A percentile compares a stretch with the other conserved stretches of the same genome.
Conservation (phyloP, 2,329 filamentous ascomycete genomes). For the Penicillium sp. region DNA sequence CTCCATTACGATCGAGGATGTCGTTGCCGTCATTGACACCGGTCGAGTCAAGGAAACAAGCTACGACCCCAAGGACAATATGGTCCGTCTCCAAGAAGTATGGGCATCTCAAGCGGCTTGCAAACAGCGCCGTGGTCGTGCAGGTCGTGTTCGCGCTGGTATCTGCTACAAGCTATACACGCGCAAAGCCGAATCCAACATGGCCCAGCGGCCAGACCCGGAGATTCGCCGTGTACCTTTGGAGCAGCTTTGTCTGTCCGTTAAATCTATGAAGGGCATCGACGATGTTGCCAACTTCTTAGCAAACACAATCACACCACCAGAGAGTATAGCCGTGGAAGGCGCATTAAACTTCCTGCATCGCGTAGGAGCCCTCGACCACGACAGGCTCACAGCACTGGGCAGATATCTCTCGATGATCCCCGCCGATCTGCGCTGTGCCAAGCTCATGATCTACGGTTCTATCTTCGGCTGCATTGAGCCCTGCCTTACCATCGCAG, state of each 20-base stretch:
- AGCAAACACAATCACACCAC: constrained; percentile 83
- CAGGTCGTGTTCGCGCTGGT: constrained; percentile 87
- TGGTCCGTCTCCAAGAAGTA: constrained; percentile 89
- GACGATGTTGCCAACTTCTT: constrained; percentile 79
- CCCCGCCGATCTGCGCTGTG: constrained; percentile 86
- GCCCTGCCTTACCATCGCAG: constrained; percentile 82
- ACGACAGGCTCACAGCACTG: constrained; percentile 82
- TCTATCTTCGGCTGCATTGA: constrained; percentile 92
- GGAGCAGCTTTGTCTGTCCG: constrained; percentile 90
- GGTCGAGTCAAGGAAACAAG: constrained; percentile 96
- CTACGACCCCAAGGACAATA: constrained; percentile 88
- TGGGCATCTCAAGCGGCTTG: constrained; percentile 94
- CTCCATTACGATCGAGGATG: constrained; percentile 97
- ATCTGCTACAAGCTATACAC: constrained; percentile 97
- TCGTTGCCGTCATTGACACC: constrained; percentile 93
- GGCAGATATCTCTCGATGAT: constrained; percentile 94
- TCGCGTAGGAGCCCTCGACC: constrained; percentile 86
- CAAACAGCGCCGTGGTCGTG: constrained; percentile 90
- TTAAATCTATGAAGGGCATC: constrained; percentile 86
- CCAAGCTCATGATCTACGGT: constrained; percentile 93
- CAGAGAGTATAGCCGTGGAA: constrained; percentile 80
- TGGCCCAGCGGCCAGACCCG: constrained; percentile 85
- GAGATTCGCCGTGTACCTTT: constrained; percentile 91
- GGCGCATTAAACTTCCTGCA: constrained; percentile 76
- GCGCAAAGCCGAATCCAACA: constrained; percentile 75